Conservation (phyloP, 1,139 yeast genomes). For the Kodamaea ohmeri region DNA sequence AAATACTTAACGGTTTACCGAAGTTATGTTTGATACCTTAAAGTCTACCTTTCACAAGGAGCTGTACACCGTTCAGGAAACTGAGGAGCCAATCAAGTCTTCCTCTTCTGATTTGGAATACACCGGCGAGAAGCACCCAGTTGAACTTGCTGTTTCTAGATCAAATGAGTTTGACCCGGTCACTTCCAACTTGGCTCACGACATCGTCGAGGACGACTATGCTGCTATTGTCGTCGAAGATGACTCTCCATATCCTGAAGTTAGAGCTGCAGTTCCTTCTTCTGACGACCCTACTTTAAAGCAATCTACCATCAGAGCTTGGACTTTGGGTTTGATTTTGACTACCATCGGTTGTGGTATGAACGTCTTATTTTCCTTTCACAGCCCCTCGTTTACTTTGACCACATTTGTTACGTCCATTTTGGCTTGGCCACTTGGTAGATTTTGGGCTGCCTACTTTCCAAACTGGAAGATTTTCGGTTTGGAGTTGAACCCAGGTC, state of each 20-base stretch:
- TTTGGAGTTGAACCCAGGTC: constrained; percentile 54
- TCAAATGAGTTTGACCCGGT: constrained; percentile 39
- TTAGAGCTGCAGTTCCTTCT: constrained; percentile 66
- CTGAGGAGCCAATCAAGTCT: constrained; percentile 2
- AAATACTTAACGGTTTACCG: neutral
- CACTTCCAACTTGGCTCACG: constrained; percentile 22
- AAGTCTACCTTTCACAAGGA: constrained; percentile 3
- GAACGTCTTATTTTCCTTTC: constrained; percentile 59
- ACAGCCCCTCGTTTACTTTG: constrained; percentile 53
- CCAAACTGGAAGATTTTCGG: constrained; percentile 50
- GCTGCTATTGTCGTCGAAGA: constrained; percentile 44
- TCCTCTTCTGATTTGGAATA: constrained; percentile 15
- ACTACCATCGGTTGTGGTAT: constrained; percentile 60
- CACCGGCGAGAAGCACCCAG: constrained; percentile 19
- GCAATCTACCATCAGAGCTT: constrained; percentile 61
- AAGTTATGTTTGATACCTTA: neutral
- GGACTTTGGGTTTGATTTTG: constrained; percentile 52
- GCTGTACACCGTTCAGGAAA: neutral
- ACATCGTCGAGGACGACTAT: constrained; percentile 37
- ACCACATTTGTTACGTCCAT: constrained; percentile 57
- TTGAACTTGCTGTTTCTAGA: constrained; percentile 25
- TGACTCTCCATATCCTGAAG: constrained; percentile 68
- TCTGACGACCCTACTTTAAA: constrained; percentile 54
- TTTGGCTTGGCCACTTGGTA: constrained; percentile 63
- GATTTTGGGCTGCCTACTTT: constrained; percentile 45